Evolutionary conservation across 2,329 filamentous ascomycete genomes (phyloP), one percentile per base, ranked within the genome.

Genomic region (Amesomyces nigricolor): DNA sequence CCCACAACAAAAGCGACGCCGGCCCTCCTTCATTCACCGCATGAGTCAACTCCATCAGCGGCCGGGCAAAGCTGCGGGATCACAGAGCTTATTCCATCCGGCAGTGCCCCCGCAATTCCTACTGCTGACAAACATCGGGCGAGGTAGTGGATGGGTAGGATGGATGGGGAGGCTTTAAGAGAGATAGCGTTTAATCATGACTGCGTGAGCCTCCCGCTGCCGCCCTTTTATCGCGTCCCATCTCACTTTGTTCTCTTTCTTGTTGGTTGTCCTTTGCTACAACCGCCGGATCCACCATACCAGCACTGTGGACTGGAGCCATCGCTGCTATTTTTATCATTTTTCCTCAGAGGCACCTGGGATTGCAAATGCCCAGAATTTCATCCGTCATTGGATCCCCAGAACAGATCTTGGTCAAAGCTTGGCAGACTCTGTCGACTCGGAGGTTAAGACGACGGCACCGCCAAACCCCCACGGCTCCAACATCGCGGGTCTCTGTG

Each of bases 21-120:
- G 54, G 29, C 40, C 39, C 44, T 32, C 16, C 10, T 37, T 17
- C 26, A 49, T 48, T 61, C 57, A 56, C 59, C 57, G 59, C 50
- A 47, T 60, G 59, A 61, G 59, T 61, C 59, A 61, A 58, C n/a
- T 45, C 30, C 32, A 40, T 35, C 16, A 16, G 30, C n/a, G 30
- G 17, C 39, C 29, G 16, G 22, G 22, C 22, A 26, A 26, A 26
- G 22, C 22, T 26, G 22, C 6, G 22, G 22, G 22, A 26, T 26
- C 22, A 26, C 19, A 46, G n/a, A 44, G 14, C 16, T 26, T 38
- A 26, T 6, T 26, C 6, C 22, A 4, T 6, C 22, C 22, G 22
- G 50, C 50, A n/a, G 22, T 10, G 26, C 11, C 42, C 42, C 48
- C 39, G 39, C 39, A 11, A 11, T 26, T 44, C 37, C 19, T 22